phyloP scores from a whole-genome alignment of 2,329 filamentous ascomycete genomes.

The Chaetomium sp. region DNA sequence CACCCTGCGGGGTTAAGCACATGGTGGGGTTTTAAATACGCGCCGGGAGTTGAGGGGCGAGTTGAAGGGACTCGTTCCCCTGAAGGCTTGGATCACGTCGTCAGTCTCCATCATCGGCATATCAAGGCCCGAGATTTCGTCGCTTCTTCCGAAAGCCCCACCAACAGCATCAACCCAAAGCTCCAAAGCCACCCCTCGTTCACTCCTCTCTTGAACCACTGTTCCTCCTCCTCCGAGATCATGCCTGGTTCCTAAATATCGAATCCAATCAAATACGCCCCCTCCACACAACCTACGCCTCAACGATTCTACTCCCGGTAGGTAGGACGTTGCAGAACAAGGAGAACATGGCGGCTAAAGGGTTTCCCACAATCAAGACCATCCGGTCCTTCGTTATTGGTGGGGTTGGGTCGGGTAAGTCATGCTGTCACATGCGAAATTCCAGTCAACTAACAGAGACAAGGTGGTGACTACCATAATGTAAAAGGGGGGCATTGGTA shows the following conservation, averaged over 20 bases:
- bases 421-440: too few species aligned
- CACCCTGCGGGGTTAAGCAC: too few species aligned
- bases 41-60: too few species aligned
- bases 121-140: constrained; percentile 20
- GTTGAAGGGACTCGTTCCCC: too few species aligned
- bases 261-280: too few species aligned
- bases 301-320: neutral
- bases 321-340: neutral
- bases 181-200: neutral
- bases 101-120: constrained; percentile 18
- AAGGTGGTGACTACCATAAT: constrained; percentile 86
- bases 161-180: neutral
- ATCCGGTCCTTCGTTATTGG: constrained; percentile 67
- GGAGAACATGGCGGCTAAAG: constrained; percentile 40
- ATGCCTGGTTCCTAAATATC: too few species aligned
- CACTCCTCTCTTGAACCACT: neutral
- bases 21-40: too few species aligned
- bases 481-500: constrained; percentile 68
- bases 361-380: constrained; percentile 70
- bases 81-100: neutral
- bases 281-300: too few species aligned
- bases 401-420: constrained; percentile 50
- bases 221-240: too few species aligned
- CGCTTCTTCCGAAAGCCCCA: constrained; percentile 9
- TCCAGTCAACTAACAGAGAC: constrained; percentile 25